Evolutionary conservation across 805 yeast species (phyloP), one percentile per base, ranked within the genome.

Genomic region (Kodamaea sagamina): DNA sequence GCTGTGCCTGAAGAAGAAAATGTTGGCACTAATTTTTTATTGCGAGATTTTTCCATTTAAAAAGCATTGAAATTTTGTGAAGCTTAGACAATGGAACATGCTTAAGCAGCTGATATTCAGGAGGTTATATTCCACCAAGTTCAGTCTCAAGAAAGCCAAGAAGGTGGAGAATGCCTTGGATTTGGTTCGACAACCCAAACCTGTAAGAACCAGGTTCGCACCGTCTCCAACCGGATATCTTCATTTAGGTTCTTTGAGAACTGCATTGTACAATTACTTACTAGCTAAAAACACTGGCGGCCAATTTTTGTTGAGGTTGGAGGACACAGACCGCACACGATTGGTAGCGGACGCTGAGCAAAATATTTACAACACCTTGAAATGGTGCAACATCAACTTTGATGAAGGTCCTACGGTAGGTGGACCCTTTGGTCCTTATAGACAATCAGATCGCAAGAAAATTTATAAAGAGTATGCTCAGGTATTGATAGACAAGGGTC

Each of bases 161-260:
- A 13, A 13, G 34, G 6, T 29, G 34, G 34, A 41, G 12, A 9
- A 9, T 2, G n/a, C 10, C 4, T 13, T 17, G 9, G 4, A 15
- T 27, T 27, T 12, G 18, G 10, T 29, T 8, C 34, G 10, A 5
- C 34, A 17, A 15, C 7, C 44, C 1, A 26, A 47, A 0, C 89
- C 93, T 0, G 95, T 82, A 0, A 65, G 97, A 50, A 87, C 98
- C 1, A 68, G 99, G 50, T 93, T 93, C 64, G 99, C 99, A 0
- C 99, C 99, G 0, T 89, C 97, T 1, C 99, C 99, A 1, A 93
- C 99, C 0, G 99, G 99, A 0, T 79, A 79, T 48, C 71, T 93
- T n/a, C 99, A 93, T 60, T 61, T 93, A 46, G 99, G 99, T 0
- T 90, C 97, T 0, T 59, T 93, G 36, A 69, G 99, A 60, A 93